Evolutionary conservation across 345 rosid species (phyloP), one percentile per base, ranked within the genome.

Genomic region (Psidium guajava): DNA sequence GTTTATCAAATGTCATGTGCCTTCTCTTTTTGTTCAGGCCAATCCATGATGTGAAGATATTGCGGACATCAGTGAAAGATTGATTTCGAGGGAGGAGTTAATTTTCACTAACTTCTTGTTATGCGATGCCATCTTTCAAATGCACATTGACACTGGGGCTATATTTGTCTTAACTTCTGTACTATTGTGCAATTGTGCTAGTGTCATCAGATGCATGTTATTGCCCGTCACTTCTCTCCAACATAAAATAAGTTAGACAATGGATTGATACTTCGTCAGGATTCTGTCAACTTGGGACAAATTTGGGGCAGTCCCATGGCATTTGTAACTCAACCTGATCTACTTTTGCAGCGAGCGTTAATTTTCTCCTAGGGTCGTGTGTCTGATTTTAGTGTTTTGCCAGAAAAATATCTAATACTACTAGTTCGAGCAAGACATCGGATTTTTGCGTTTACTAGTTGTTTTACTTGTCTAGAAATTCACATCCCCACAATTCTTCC

Each of bases 31-130:
- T 84, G 2, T 83, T 36, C 95, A 97, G 99, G 87, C 98, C 99
- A 20, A 90, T 97, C 84, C 99, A 96, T 89, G 98, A 95, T n/a
- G 99, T 96, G 92, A 97, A 93, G 96, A 96, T 96, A 87, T 86
- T 97, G 40, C 87, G 96, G 61, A 90, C 96, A 64, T 91, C 98
- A 47, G 98, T 97, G 85, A 88, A 91, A 86, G 99, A 96, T 89
- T 96, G 52, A 86, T 50, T 61, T 36, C 11, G 1, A 25, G 25
- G 32, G 15, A 59, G 47, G 64, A 83, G 32, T 10, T 44, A 44
- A 57, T 55, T 8, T 83, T 83, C 42, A 8, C 52, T 83, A 28
- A 44, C 85, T 15, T 54, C 6, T 6, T 18, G n/a, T 83, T 58
- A 28, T 28, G 42, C 5, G 24, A 69, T 69, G 9, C 77, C 44